Conservation (phyloP, 73 alveolate genomes). For the Paramecium tetraurelia region DNA sequence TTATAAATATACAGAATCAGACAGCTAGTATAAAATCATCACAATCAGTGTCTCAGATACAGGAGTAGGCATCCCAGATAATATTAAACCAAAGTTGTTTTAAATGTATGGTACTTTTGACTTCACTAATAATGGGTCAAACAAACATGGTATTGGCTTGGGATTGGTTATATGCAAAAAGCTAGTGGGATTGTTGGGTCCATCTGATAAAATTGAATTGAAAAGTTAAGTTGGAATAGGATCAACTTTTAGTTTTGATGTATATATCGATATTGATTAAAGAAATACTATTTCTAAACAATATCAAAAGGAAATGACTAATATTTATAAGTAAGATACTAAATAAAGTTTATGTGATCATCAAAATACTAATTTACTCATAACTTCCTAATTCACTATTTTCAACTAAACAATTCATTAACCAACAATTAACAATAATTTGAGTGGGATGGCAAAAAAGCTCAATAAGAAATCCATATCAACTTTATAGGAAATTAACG, state of each 20-base stretch:
- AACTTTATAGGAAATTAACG: background rate
- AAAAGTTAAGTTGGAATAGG: conserved; percentile 48
- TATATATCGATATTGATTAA: background rate
- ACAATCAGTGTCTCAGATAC: conserved; percentile 58
- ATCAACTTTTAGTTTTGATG: conserved; percentile 28
- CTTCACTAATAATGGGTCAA: background rate
- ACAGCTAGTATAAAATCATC: background rate
- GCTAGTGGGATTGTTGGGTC: conserved; percentile 52
- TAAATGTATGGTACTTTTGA: conserved; percentile 57
- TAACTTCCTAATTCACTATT: background rate
- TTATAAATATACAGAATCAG: background rate
- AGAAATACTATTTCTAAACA: background rate
- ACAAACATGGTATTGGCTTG: conserved; percentile 59
- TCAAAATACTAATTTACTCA: background rate
- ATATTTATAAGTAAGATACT: background rate
- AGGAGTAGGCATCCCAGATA: conserved; percentile 60
- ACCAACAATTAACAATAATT: background rate
- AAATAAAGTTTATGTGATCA: background rate
- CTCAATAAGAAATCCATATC: background rate
- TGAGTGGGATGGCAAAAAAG: background rate
- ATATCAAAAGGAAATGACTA: background rate
- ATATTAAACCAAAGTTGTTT: conserved; percentile 41
- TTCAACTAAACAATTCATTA: background rate
- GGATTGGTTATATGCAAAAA: conserved; percentile 61
- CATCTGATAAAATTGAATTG: conserved; percentile 25